These are phyloP conservation scores for Microdochium bolleyi DNA, from an alignment of 2,329 filamentous ascomycete genomes.

Conservation along the genomic window DNA sequence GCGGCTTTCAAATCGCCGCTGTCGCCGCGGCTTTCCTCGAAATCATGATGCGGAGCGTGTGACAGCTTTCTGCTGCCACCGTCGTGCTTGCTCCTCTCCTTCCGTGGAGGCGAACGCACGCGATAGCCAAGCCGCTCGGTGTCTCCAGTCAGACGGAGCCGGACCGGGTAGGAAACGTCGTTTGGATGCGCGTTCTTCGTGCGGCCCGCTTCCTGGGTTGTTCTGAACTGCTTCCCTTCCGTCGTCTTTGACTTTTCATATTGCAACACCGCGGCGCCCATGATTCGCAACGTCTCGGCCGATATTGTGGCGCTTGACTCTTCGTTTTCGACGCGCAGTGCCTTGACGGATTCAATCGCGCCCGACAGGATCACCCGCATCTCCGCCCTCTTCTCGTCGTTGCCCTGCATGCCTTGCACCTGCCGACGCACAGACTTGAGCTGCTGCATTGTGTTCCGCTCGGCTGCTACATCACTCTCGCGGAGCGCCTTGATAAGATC, in stretches of 20 bases:
- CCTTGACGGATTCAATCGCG: constrained; percentile 5
- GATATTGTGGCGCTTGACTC: constrained; percentile 10
- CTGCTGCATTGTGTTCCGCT: constrained; percentile 10
- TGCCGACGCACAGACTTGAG: constrained; percentile 11
- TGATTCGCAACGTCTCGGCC: constrained; percentile 14
- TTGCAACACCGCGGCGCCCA: constrained; percentile 10
- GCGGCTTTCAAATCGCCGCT: too few relatives aligned
- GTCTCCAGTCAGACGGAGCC: too few relatives aligned
- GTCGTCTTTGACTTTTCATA: not conserved
- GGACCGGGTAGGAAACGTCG: too few relatives aligned
- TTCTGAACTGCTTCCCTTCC: not conserved
- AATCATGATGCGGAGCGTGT: too few relatives aligned
- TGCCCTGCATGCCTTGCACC: constrained; percentile 5
- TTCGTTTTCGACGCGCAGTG: constrained; percentile 7
- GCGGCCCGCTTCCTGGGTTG: not conserved
- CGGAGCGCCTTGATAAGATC: constrained; percentile 12
- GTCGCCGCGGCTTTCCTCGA: too few relatives aligned
- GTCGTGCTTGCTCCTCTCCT: too few relatives aligned
- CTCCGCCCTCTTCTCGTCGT: not conserved
- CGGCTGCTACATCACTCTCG: constrained; percentile 10
- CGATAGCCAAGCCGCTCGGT: too few relatives aligned
- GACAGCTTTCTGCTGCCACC: too few relatives aligned
- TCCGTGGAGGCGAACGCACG: too few relatives aligned
- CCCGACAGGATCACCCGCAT: constrained; percentile 9
- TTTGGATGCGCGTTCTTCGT: not conserved